A percentile compares a stretch with the other conserved stretches of the same genome.
phyloP scores from a whole-genome alignment of 2,329 filamentous ascomycete species.

The Achaetomium macrosporum region DNA sequence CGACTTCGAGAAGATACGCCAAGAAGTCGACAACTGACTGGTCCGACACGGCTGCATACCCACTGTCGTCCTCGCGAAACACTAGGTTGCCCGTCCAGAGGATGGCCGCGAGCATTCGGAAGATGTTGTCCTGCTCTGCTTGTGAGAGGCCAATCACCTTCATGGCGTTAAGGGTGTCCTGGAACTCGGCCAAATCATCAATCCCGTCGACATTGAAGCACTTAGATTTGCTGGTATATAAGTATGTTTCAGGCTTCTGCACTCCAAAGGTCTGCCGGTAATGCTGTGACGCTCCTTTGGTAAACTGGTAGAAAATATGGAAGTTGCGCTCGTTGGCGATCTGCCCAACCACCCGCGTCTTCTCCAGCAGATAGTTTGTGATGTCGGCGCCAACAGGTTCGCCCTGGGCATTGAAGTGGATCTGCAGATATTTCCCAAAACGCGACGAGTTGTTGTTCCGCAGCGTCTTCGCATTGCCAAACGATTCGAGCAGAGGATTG shows the following conservation, averaged over 20 bases:
- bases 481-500: slow-evolving; percentile 93
- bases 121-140: slow-evolving; percentile 89
- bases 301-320: slow-evolving; percentile 99
- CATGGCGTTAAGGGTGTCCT: slow-evolving; percentile 92
- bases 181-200: slow-evolving; percentile 82
- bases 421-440: slow-evolving; percentile 96
- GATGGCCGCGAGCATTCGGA: slow-evolving; percentile 86
- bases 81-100: slow-evolving; percentile 93
- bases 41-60: slow-evolving; percentile 81
- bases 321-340: slow-evolving; percentile 96
- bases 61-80: slow-evolving; percentile 82
- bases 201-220: slow-evolving; percentile 93
- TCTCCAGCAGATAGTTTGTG: slow-evolving; percentile 95
- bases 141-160: slow-evolving; percentile 84
- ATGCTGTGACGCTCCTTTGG: slow-evolving; percentile 82
- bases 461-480: slow-evolving; percentile 96
- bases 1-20: slow-evolving; percentile 87
- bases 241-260: slow-evolving; percentile 85
- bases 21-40: slow-evolving; percentile 91
- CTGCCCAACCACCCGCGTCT: slow-evolving; percentile 90
- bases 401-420: slow-evolving; percentile 87
- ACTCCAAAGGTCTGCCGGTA: slow-evolving; percentile 87
- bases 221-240: slow-evolving; percentile 90
- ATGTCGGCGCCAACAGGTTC: slow-evolving; percentile 96
- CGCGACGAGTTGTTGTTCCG: slow-evolving; percentile 98